Conservation (phyloP, 2,329 filamentous ascomycete genomes). For the Fusarium sp. region DNA sequence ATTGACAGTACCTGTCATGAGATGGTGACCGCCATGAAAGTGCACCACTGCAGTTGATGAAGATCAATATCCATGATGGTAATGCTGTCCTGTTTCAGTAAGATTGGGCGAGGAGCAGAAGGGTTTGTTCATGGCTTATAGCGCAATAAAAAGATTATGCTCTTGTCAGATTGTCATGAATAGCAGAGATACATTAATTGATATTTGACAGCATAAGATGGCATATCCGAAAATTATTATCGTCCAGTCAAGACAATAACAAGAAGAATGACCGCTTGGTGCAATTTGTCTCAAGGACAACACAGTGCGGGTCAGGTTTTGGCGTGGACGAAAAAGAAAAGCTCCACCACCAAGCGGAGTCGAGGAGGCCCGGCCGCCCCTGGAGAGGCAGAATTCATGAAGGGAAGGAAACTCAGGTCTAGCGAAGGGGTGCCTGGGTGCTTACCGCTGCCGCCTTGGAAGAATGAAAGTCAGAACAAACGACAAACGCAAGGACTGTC, state of each 20-base stretch:
- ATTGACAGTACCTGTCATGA: constrained; percentile 22
- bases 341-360: constrained; percentile 22
- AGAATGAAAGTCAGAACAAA: neutral
- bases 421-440: neutral
- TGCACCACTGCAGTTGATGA: constrained; percentile 24
- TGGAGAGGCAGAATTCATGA: constrained; percentile 17
- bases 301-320: constrained; percentile 30
- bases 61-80: constrained; percentile 36
- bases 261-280: constrained; percentile 18
- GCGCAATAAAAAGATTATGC: neutral
- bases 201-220: constrained; percentile 18
- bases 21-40: constrained; percentile 37
- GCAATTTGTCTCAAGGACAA: constrained; percentile 32
- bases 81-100: constrained; percentile 35
- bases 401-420: constrained; percentile 4
- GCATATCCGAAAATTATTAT: constrained; percentile 19
- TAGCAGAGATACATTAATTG: constrained; percentile 25
- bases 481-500: neutral
- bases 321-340: neutral
- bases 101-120: constrained; percentile 25
- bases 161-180: constrained; percentile 5
- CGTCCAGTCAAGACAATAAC: constrained; percentile 17
- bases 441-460: neutral
- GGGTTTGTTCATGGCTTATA: neutral
- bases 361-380: constrained; percentile 26